These are phyloP conservation scores for Diaporthe destruens DNA, from an alignment of 2,329 filamentous ascomycete species.

Conservation along the genomic window DNA sequence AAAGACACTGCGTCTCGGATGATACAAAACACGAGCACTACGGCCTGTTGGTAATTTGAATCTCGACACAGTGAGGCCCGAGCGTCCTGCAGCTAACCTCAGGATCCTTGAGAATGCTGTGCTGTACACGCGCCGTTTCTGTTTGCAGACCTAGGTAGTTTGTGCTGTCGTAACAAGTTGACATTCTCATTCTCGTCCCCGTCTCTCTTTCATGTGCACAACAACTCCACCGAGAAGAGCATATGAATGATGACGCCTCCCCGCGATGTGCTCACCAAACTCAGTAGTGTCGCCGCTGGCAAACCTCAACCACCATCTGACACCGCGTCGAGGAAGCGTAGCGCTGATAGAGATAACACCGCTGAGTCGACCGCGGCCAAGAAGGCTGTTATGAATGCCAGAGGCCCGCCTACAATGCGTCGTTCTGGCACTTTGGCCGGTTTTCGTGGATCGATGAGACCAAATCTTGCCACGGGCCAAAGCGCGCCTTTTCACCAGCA, in stretches of 20 bases:
- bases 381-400: background rate
- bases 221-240: background rate
- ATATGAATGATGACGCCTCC: background rate
- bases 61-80: background rate
- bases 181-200: background rate
- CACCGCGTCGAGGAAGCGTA: background rate
- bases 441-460: constrained; percentile 1
- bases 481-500: background rate
- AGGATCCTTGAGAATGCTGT: background rate
- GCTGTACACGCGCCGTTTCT: background rate
- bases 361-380: background rate
- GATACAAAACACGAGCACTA: background rate
- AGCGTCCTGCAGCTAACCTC: background rate
- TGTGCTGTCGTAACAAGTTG: no score
- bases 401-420: background rate
- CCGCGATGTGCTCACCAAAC: background rate
- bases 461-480: background rate
- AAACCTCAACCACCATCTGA: background rate
- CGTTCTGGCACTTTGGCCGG: background rate
- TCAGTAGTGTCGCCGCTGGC: background rate
- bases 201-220: background rate
- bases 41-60: background rate
- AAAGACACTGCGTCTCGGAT: background rate
- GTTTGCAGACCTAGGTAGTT: background rate
- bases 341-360: background rate